Base-by-base conservation (phyloP, 345 rosid species). In the Arabis hirsuta region DNA sequence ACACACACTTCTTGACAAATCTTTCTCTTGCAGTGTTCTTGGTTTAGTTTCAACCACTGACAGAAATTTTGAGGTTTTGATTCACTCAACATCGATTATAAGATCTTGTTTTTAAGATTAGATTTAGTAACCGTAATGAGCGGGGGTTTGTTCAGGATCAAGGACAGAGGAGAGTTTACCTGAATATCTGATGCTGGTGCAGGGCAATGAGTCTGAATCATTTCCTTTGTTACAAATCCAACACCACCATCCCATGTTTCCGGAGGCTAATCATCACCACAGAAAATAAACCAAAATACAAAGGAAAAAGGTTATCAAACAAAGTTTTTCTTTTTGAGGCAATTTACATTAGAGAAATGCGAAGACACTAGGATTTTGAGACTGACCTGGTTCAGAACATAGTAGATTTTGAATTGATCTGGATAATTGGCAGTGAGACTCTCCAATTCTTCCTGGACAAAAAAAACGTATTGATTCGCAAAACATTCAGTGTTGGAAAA, bases 181-280 rank as follows among this genome's bases (percentile, higher is more conserved):
- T 83, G 78, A 60, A 90, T 78, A 69, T 88, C 91, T 1, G 85
- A 45, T 45, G 88, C 90, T 0, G 99, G 97, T 39, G 96, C 85
- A 16, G 98, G 99, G 53, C 84, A 92, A 79, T 87, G 88, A 22
- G 79, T 19, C 81, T 85, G 84, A 76, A 92, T 90, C 88, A 95
- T 95, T 77, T 95, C 99, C 87, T 87, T 88, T 0, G 98, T 76
- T 56, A 90, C 92, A 72, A 86, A 92, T 77, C 97, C 99, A 59
- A 85, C 88, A 64, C 99, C 98, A 4, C 90, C 96, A 68, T 88
- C 80, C 99, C 98, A 95, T 12, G 27, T 79, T 73, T 90, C 95
- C 20, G 97, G 97, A 73, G 99, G 94, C 97, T 94, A 86, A 78
- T 61, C 60, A 55, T 61, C 14, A 3, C 54, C 19, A 63, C 29